These are phyloP conservation scores for Anthracocystis panici-leucophaei DNA, from an alignment of 1,284 basidiomycete genomes.

Conservation along the genomic window DNA sequence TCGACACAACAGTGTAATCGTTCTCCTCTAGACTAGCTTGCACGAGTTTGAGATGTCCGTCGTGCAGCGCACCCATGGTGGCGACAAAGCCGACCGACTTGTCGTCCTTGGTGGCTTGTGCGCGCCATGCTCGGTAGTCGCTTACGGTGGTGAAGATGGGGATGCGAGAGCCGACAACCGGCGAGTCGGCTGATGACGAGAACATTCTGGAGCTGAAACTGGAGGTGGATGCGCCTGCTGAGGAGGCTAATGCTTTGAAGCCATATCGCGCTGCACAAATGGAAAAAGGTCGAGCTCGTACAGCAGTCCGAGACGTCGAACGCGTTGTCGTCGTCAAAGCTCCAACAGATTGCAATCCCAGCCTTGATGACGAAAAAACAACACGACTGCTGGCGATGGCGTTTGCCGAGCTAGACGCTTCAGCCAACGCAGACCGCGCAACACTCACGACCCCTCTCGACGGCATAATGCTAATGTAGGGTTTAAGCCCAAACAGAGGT, in stretches of 20 bases:
- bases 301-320: background rate
- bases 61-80: constrained; percentile 97
- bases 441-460: background rate
- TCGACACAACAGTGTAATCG: constrained; percentile 89
- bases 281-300: constrained; percentile 9
- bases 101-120: constrained; percentile 71
- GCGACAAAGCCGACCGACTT: constrained; percentile 85
- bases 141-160: constrained; percentile 81
- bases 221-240: background rate
- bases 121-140: constrained; percentile 82
- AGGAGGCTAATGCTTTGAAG: constrained; percentile 4
- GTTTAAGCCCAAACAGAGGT: too few relatives aligned
- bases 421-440: background rate
- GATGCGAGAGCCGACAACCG: constrained; percentile 73
- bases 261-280: background rate
- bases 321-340: background rate
- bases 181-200: constrained; percentile 32
- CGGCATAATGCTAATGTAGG: constrained; percentile 10
- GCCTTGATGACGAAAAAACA: background rate
- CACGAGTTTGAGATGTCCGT: constrained; percentile 87
- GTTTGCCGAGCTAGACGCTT: constrained; percentile 9
- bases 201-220: constrained; percentile 5
- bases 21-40: constrained; percentile 80
- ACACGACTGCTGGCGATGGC: background rate
- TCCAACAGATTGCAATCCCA: background rate